Percentiles rank a stretch among this genome's conserved stretches.
These are phyloP conservation scores for Penicillium ochrochloron DNA, from an alignment of 495 filamentous ascomycete genomes.

Conservation along the genomic window DNA sequence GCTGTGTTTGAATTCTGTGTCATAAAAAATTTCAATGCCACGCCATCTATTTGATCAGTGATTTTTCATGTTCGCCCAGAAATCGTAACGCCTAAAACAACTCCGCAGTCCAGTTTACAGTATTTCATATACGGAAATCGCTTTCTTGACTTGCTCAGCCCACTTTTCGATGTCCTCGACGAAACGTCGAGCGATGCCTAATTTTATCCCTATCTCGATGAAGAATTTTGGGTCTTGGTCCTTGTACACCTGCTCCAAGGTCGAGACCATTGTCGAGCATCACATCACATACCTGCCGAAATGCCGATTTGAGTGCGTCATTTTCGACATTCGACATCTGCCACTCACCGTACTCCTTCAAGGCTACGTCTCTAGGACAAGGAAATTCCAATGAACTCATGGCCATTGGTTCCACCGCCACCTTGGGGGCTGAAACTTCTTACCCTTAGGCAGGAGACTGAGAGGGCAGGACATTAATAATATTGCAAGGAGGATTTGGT, in stretches of 20 bases:
- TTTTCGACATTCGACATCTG: conserved; percentile 24
- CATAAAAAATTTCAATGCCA: no score
- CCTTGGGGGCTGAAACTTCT: no score
- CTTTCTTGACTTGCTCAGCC: conserved; percentile 23
- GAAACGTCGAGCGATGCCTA: conserved; percentile 26
- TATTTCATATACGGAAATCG: neutral
- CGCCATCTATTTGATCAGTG: no score
- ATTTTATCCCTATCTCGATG: conserved; percentile 20
- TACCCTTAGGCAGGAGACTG: no score
- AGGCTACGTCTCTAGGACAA: conserved; percentile 21
- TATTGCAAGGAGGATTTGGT: no score
- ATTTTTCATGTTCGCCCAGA: no score
- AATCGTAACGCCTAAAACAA: conserved; percentile 8
- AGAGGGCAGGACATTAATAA: no score
- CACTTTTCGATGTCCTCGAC: conserved; percentile 26
- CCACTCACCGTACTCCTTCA: conserved; percentile 32
- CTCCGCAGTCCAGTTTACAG: conserved; percentile 33
- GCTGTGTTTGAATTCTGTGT: no score
- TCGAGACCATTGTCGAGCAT: conserved; percentile 29
- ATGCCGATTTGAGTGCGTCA: conserved; percentile 24
- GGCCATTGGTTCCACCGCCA: no score
- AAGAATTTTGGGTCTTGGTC: conserved; percentile 34
- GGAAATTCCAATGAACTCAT: conserved; percentile 19
- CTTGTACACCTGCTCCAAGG: conserved; percentile 31
- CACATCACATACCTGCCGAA: conserved; percentile 25